A percentile compares a stretch with the other conserved stretches of the same genome.
phyloP scores from a whole-genome alignment of 768 basidiomycete species.

The Boletales sp. region DNA sequence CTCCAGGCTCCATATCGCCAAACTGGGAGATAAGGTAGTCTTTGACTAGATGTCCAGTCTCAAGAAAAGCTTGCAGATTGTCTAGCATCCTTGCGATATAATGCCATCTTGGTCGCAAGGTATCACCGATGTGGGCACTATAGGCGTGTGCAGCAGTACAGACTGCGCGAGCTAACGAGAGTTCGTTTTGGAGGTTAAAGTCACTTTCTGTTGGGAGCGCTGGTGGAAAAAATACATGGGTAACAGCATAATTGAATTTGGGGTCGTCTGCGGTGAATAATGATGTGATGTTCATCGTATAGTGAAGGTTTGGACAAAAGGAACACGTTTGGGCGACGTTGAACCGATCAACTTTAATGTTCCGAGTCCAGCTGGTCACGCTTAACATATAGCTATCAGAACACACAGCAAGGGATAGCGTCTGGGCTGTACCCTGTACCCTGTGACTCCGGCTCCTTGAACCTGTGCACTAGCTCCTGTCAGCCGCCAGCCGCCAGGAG shows the following conservation, averaged over 20 bases:
- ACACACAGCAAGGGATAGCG: too few relatives aligned
- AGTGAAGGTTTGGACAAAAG: too few relatives aligned
- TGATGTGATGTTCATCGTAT: too few relatives aligned
- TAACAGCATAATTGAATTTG: background rate
- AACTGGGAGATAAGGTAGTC: background rate
- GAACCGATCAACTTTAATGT: too few relatives aligned
- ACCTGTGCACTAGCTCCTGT: too few relatives aligned
- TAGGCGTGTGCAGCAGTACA: slow-evolving; percentile 1
- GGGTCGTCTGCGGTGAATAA: too few relatives aligned
- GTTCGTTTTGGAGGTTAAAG: background rate
- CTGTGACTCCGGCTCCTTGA: too few relatives aligned
- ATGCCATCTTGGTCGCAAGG: background rate
- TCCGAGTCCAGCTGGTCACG: too few relatives aligned
- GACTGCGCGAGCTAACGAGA: background rate
- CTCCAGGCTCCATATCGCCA: background rate
- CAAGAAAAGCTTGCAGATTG: background rate
- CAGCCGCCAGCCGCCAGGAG: too few relatives aligned
- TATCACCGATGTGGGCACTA: background rate
- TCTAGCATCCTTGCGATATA: slow-evolving; percentile 3
- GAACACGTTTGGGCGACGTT: too few relatives aligned
- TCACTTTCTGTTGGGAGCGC: background rate
- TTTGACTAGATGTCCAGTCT: background rate
- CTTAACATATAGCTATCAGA: too few relatives aligned
- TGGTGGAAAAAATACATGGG: background rate
- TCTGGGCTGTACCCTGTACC: too few relatives aligned